Evolutionary conservation across 352 stramenopile species (phyloP).

Genomic region (Peronosclerospora sorghi): DNA sequence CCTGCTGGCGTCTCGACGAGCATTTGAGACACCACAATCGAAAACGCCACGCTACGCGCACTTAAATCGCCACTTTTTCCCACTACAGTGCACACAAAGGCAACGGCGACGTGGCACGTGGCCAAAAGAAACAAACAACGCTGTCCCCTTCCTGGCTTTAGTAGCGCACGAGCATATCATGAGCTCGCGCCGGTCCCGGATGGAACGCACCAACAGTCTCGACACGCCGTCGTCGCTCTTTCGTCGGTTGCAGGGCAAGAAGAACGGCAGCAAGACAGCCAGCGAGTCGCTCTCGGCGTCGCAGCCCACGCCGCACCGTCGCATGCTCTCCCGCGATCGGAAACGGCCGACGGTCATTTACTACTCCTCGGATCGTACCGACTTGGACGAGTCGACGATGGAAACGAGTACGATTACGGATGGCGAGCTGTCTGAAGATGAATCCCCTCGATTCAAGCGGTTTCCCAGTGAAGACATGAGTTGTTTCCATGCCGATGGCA

Average conservation of each 20-base stretch:
- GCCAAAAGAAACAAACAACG: too few species aligned
- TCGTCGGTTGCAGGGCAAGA: constrained; percentile 15
- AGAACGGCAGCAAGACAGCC: constrained; percentile 2
- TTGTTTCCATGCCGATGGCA: constrained; percentile 11
- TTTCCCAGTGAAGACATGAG: constrained; percentile 3
- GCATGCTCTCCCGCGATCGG: constrained; percentile 15
- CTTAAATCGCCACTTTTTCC: too few species aligned
- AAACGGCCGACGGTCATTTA: constrained; percentile 26
- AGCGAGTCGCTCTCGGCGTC: constrained; percentile 10
- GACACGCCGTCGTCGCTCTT: constrained; percentile 19
- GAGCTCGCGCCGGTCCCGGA: constrained; percentile 11
- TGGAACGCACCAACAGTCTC: constrained; percentile 15
- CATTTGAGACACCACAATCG: constrained; percentile 19
- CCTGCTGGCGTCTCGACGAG: constrained; percentile 1
- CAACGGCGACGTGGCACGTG: too few species aligned
- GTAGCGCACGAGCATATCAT: too few species aligned
- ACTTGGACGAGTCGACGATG: constrained; percentile 1
- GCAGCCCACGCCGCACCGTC: constrained; percentile 16
- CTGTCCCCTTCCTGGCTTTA: too few species aligned
- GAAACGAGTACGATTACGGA: constrained; percentile 15
- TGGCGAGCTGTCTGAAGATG: constrained; percentile 21
- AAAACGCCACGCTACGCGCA: constrained; percentile 21
- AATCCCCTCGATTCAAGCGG: constrained; percentile 1
- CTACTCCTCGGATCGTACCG: constrained; percentile 11
- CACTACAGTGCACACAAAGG: too few species aligned